phyloP scores from a whole-genome alignment of 148 eudicot genomes.

The Fagopyrum homotropicum region DNA sequence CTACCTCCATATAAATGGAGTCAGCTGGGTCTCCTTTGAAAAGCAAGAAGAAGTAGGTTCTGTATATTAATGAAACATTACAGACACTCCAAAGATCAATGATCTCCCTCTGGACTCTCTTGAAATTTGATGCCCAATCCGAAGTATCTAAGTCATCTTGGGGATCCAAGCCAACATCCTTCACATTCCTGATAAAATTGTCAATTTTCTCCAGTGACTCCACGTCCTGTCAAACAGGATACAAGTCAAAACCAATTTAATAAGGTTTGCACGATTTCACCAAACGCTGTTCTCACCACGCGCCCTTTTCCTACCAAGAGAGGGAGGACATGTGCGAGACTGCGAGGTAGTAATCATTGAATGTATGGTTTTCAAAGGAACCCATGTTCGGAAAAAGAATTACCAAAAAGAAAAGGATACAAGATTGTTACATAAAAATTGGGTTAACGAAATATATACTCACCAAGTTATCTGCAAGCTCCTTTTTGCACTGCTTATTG shows the following conservation, averaged over 20 bases:
- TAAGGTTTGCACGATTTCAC: neutral
- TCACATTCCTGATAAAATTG: constrained; percentile 32
- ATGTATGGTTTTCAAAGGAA: neutral
- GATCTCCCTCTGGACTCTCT: constrained; percentile 60
- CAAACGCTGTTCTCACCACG: neutral
- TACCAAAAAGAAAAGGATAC: neutral
- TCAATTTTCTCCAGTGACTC: neutral
- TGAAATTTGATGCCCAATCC: constrained; percentile 60
- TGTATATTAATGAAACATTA: constrained; percentile 73
- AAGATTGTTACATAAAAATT: neutral
- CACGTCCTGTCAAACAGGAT: constrained; percentile 4
- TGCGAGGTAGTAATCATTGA: neutral
- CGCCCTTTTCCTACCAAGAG: neutral
- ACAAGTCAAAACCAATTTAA: neutral
- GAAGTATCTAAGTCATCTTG: constrained; percentile 41
- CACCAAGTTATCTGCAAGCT: constrained; percentile 41
- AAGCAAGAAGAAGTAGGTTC: constrained; percentile 78
- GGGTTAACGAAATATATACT: constrained; percentile 12
- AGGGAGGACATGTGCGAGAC: neutral
- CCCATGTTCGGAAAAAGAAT: neutral
- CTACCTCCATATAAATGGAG: constrained; percentile 88
- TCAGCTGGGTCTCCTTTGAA: constrained; percentile 72
- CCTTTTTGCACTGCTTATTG: constrained; percentile 31
- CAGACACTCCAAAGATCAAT: constrained; percentile 75
- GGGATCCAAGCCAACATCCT: constrained; percentile 75